A percentile compares a stretch with the other conserved stretches of the same genome.
These are phyloP conservation scores for Phytomonas francai DNA, from an alignment of 208 protist species.

Conservation along the genomic window DNA sequence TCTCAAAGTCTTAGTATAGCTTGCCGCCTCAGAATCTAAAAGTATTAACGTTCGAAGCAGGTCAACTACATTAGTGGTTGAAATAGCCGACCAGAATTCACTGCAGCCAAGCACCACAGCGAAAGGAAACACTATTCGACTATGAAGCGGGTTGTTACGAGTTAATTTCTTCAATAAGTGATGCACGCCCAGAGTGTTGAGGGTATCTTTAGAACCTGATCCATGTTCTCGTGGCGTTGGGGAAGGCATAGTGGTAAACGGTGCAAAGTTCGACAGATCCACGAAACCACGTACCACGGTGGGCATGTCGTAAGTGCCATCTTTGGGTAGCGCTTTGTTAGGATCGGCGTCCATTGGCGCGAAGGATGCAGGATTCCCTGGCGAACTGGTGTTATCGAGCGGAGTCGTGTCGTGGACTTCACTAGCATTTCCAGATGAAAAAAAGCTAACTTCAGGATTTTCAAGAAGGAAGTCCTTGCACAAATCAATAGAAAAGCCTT, in stretches of 20 bases:
- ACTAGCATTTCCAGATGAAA: not conserved
- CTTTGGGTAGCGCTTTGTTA: not conserved
- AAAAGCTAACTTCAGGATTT: not conserved
- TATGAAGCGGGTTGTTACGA: not conserved
- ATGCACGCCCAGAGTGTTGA: not conserved
- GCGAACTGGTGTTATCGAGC: not conserved
- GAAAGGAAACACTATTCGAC: conserved; percentile 12
- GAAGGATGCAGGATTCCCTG: not conserved
- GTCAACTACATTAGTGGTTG: conserved; percentile 25
- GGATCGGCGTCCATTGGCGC: not conserved
- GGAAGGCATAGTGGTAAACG: not conserved
- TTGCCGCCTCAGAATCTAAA: conserved; percentile 34
- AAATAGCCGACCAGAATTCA: conserved; percentile 47
- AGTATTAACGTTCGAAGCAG: conserved; percentile 45
- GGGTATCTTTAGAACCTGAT: not conserved
- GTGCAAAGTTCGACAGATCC: not conserved
- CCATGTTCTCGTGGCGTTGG: not conserved
- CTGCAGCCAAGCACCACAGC: conserved; percentile 24
- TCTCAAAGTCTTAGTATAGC: not conserved
- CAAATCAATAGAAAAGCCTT: conserved; percentile 18
- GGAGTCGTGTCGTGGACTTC: not conserved
- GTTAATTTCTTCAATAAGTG: not conserved
- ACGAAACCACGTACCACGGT: not conserved
- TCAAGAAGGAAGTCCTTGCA: conserved; percentile 15
- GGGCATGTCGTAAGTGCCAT: not conserved